Conservation (phyloP, 495 filamentous ascomycete genomes). For the Penicillium nucicola region DNA sequence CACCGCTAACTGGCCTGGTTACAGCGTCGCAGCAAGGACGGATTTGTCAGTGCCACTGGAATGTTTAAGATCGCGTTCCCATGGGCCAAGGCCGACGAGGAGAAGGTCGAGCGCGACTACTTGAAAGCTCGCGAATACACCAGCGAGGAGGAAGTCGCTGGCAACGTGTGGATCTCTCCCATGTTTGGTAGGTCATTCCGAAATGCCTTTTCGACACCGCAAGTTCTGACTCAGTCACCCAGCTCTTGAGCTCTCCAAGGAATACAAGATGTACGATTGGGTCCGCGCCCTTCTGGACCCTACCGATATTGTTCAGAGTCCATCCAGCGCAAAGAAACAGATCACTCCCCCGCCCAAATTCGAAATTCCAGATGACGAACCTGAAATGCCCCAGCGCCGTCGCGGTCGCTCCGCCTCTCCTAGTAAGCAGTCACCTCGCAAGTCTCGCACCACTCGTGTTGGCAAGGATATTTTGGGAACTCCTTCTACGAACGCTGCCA, state of each 20-base stretch:
- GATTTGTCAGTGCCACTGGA: constrained; percentile 90
- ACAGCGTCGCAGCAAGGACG: constrained; percentile 87
- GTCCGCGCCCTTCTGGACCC: constrained; percentile 85
- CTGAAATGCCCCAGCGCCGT: constrained; percentile 30
- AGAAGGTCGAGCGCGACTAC: constrained; percentile 81
- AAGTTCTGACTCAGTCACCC: constrained; percentile 5
- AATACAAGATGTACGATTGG: constrained; percentile 82
- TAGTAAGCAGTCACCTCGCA: constrained; percentile 67
- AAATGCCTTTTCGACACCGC: not conserved
- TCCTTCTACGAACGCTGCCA: constrained; percentile 45
- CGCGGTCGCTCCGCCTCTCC: constrained; percentile 59
- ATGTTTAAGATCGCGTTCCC: constrained; percentile 99
- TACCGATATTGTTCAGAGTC: constrained; percentile 58
- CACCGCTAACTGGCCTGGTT: constrained; percentile 6
- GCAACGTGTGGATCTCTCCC: constrained; percentile 94
- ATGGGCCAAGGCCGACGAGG: constrained; percentile 81
- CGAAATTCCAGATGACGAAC: constrained; percentile 44
- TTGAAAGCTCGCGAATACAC: constrained; percentile 74
- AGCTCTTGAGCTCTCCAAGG: constrained; percentile 82
- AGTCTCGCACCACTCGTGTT: constrained; percentile 62
- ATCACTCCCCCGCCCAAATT: constrained; percentile 72
- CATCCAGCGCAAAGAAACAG: constrained; percentile 57
- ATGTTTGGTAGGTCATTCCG: constrained; percentile 57
- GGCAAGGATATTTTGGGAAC: constrained; percentile 45
- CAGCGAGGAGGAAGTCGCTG: constrained; percentile 87